phyloP scores from a whole-genome alignment of 305 asterid species.

The Vinca major region DNA sequence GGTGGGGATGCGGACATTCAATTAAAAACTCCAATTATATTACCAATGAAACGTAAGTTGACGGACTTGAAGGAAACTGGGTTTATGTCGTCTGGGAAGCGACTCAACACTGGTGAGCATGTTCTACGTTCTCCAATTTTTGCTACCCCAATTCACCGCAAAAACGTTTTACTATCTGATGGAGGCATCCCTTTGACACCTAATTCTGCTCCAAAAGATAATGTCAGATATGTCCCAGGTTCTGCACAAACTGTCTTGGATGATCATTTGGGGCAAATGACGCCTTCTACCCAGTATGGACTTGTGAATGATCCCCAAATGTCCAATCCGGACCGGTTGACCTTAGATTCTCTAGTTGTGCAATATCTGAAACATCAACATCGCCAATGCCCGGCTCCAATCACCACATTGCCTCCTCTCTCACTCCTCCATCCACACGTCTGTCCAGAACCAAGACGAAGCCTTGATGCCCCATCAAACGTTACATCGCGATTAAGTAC shows the following conservation, averaged over 20 bases:
- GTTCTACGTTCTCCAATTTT: slow-evolving; percentile 47
- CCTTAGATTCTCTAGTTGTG: slow-evolving; percentile 83
- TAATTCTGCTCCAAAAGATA: slow-evolving; percentile 39
- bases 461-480: slow-evolving; percentile 92
- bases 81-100: slow-evolving; percentile 43
- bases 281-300: slow-evolving; percentile 46
- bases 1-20: slow-evolving; percentile 44
- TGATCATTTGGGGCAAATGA: slow-evolving; percentile 33
- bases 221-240: slow-evolving; percentile 31
- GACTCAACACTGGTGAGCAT: slow-evolving; percentile 65
- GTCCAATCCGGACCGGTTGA: slow-evolving; percentile 55
- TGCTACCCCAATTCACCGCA: slow-evolving; percentile 47
- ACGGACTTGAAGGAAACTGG: slow-evolving; percentile 59
- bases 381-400: slow-evolving; percentile 98
- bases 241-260: slow-evolving; percentile 40
- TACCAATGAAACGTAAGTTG: slow-evolving; percentile 81
- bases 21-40: slow-evolving; percentile 62
- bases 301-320: slow-evolving; percentile 54
- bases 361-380: slow-evolving; percentile 97
- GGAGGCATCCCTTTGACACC: slow-evolving; percentile 42
- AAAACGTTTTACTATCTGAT: slow-evolving; percentile 50
- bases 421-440: slow-evolving; percentile 94
- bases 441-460: slow-evolving; percentile 90
- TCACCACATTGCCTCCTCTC: slow-evolving; percentile 95
- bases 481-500: slow-evolving; percentile 82